Conservation (phyloP, 306 rosid genomes). For the Ormosia emarginata region DNA sequence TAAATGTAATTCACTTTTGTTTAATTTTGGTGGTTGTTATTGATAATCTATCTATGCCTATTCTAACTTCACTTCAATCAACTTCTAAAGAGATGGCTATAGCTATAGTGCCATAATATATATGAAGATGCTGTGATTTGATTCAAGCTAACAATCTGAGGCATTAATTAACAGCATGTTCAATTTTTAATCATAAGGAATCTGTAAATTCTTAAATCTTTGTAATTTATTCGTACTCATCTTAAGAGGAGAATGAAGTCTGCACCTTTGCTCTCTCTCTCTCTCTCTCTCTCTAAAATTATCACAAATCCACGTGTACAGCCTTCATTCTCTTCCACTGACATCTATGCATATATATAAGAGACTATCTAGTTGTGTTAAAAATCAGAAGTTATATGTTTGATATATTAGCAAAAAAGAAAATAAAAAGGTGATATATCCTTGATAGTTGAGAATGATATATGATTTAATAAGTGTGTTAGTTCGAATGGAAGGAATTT, state of each 20-base stretch:
- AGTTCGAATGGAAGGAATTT: too few species aligned
- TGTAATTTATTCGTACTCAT: background rate
- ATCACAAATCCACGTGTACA: constrained; percentile 16
- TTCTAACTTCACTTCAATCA: background rate
- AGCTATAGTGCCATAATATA: background rate
- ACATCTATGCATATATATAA: background rate
- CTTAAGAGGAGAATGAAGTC: background rate
- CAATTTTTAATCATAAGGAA: background rate
- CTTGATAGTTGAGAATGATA: too few species aligned
- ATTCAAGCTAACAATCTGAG: background rate
- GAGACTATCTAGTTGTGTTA: background rate
- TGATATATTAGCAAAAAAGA: too few species aligned
- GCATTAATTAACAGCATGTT: background rate
- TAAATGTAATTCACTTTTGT: background rate
- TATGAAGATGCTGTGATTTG: background rate
- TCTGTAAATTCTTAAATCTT: background rate
- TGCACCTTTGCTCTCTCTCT: background rate
- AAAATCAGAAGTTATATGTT: too few species aligned
- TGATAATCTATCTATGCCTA: background rate
- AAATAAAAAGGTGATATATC: too few species aligned
- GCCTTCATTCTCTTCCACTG: background rate
- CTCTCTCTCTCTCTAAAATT: background rate
- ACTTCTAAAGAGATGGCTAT: background rate
- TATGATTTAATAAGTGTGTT: too few species aligned
- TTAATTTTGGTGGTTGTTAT: background rate